Percentiles rank a stretch among this genome's conserved stretches.
These are phyloP conservation scores for Cylindrodendrum hubeiense DNA, from an alignment of 2,329 filamentous ascomycete species.

Conservation along the genomic window DNA sequence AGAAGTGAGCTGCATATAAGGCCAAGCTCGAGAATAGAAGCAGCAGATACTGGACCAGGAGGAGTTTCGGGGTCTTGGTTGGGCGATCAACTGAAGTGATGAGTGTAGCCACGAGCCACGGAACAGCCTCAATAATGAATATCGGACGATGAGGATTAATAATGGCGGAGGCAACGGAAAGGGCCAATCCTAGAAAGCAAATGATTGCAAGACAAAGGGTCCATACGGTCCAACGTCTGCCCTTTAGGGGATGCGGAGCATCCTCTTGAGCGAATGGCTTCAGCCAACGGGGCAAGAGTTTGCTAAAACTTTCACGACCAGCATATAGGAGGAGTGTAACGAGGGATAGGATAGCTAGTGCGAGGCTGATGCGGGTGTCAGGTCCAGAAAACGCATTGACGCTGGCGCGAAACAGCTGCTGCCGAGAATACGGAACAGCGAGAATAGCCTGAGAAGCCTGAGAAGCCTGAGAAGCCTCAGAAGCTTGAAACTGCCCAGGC, in stretches of 20 bases:
- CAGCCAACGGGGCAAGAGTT: constrained; percentile 54
- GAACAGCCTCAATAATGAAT: constrained; percentile 50
- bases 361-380: constrained; percentile 35
- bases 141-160: constrained; percentile 43
- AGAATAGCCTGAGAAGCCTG: too few species aligned
- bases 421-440: background rate
- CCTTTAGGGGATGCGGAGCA: constrained; percentile 32
- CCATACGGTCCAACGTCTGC: constrained; percentile 55
- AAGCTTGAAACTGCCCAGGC: background rate
- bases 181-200: constrained; percentile 50
- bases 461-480: too few species aligned
- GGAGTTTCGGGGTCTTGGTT: constrained; percentile 54
- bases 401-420: background rate
- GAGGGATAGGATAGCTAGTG: constrained; percentile 43
- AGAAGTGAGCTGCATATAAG: constrained; percentile 47
- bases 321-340: constrained; percentile 47
- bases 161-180: constrained; percentile 48
- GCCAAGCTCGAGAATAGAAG: constrained; percentile 49
- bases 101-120: constrained; percentile 55
- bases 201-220: constrained; percentile 50
- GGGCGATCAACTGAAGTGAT: constrained; percentile 55
- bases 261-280: constrained; percentile 59
- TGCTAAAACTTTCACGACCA: constrained; percentile 39
- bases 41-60: constrained; percentile 54
- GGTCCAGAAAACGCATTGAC: constrained; percentile 11